Evolutionary conservation across 2,329 filamentous ascomycete species (phyloP), one percentile per base, ranked within the genome.

Genomic region (Hypoxylon sp.): DNA sequence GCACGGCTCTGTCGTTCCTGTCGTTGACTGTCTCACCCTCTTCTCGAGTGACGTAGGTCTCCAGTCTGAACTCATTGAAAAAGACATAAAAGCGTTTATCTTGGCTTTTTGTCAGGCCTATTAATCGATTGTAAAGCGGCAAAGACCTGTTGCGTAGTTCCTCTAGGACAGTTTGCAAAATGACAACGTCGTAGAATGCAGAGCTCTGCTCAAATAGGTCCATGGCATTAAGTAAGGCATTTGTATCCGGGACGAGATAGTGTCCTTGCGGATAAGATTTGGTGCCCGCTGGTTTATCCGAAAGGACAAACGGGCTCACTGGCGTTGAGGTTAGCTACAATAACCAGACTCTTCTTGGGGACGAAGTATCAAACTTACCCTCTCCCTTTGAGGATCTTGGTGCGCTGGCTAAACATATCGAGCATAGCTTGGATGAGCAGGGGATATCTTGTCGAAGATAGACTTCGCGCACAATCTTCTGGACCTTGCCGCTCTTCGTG

Each of bases 51-150:
- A 98, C 88, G 76, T 97, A 92, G 0, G 96, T 99, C 80, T 99
- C 97, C 41, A 94, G 84, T 56, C 95, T 89, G 77, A 99, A 99
- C 75, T 99, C 96, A 79, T 99, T 99, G 87, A 98, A 98, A 79
- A 99, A 99, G 57, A 99, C 93, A 77, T 98, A 98, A 79, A 97
- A 98, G 60, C 95, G 90, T 84, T 99, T 99, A 72, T 97, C 94
- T 75, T 97, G 94, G 76, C 95, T 97, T 81, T 95, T 97, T 41
- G 94, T 97, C 70, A 99, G 84, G 21, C 92, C 90, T 72, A 98
- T 89, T 53, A 99, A 84, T 41, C 96, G 92, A 79, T 98, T 98
- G 83, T 98, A 99, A 38, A 99, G 88, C 45, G 96, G 96, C 67
- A 98, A 81, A 11, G 95, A 98, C 73, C 94, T 89, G 79, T 98